Evolutionary conservation across 345 rosid species (phyloP), one percentile per base, ranked within the genome.

Genomic region (Populus pruinosa): DNA sequence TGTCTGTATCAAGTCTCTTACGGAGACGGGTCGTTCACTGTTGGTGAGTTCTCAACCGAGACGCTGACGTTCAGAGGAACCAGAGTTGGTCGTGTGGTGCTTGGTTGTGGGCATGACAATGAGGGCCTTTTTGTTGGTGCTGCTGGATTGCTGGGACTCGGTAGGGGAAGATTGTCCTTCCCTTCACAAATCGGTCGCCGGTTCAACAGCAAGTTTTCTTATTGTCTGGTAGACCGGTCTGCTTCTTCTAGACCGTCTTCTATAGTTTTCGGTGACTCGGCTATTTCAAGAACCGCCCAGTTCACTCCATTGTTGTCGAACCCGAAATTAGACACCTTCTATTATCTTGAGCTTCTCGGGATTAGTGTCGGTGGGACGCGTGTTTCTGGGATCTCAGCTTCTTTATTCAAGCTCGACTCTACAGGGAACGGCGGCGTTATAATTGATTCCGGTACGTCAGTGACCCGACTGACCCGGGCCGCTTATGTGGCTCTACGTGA

Each of bases 51-150:
- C 87, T 87, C 95, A 70, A 92, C 95, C 7, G 99, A 93, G 73
- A 96, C 97, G 3, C 84, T 96, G 59, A 92, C 94, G 47, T 96
- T 96, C 85, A 88, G 98, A 0, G 67, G 88, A 17, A 85, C 84
- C 12, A 86, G 86, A 27, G 97, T 96, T 2, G 88, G 78, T 17
- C 86, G 88, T 27, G 95, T 96, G 23, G 93, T 95, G 41, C 78
- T 96, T 14, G 99, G 97, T 0, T 96, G 98, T 43, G 99, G 99
- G 27, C 97, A 96, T 79, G 92, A 91, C 83, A 96, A 96, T 36
- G 91, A 96, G 84, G 99, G 99, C 29, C 84, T 96, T 17, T 96
- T 96, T 70, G 89, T 92, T 61, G 99, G 95, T 61, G 99, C 99
- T 0, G 97, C 97, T 8, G 99, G 99, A 17, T 82, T 96, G 74